A percentile compares a stretch with the other conserved stretches of the same genome.
These are phyloP conservation scores for Ustilago sp. DNA, from an alignment of 1,284 basidiomycete species.

Conservation along the genomic window DNA sequence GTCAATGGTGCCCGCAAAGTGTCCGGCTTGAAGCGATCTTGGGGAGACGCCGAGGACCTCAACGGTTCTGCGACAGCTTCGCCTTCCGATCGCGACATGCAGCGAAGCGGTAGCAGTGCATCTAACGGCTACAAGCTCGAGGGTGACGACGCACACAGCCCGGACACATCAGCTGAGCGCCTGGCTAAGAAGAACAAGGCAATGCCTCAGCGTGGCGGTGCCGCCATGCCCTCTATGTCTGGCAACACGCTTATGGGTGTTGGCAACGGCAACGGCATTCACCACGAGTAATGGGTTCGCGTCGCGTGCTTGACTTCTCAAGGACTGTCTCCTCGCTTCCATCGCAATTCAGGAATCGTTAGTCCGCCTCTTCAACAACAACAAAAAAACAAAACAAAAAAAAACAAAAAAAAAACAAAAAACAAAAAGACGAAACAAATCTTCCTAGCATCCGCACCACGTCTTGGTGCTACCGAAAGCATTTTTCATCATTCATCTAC, in stretches of 20 bases:
- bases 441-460: slow-evolving; percentile 5
- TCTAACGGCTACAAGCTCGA: slow-evolving; percentile 54
- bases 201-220: slow-evolving; percentile 33
- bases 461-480: slow-evolving; percentile 3
- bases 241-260: slow-evolving; percentile 52
- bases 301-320: neutral
- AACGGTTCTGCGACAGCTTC: slow-evolving; percentile 44
- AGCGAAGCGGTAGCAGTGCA: slow-evolving; percentile 45
- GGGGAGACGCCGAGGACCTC: slow-evolving; percentile 49
- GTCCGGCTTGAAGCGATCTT: slow-evolving; percentile 52
- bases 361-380: neutral
- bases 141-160: slow-evolving; percentile 45
- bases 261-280: slow-evolving; percentile 41
- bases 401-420: neutral
- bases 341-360: slow-evolving; percentile 4
- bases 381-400: too few species aligned
- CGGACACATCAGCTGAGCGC: slow-evolving; percentile 45
- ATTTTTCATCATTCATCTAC: neutral
- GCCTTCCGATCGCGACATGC: slow-evolving; percentile 53
- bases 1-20: slow-evolving; percentile 51
- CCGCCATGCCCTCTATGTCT: slow-evolving; percentile 42
- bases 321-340: neutral
- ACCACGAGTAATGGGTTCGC: slow-evolving; percentile 35
- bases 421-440: neutral
- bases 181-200: slow-evolving; percentile 49